Percentiles rank a stretch among this genome's conserved stretches.
These are phyloP conservation scores for Gryganskiella cystojenkinii DNA, from an alignment of 192 early-diverging fungal genomes.

Conservation along the genomic window DNA sequence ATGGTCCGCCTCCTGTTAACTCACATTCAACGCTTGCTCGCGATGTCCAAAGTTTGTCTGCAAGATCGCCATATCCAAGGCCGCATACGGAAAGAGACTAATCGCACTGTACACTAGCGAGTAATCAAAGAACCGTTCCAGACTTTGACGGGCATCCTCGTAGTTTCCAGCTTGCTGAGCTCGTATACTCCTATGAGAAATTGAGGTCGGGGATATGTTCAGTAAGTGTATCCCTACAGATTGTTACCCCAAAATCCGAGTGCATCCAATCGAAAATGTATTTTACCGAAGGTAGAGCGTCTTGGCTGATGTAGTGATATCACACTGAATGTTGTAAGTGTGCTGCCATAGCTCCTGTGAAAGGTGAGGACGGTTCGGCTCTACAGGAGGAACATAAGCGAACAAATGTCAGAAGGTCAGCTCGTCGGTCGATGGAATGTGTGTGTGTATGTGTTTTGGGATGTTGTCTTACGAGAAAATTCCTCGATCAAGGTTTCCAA, in stretches of 20 bases:
- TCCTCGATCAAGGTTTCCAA: neutral
- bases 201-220: too few species aligned
- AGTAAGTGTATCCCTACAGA: too few species aligned
- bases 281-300: too few species aligned
- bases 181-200: slow-evolving; percentile 50
- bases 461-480: slow-evolving; percentile 11
- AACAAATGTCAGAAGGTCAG: too few species aligned
- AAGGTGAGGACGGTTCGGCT: too few species aligned
- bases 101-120: slow-evolving; percentile 37
- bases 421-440: too few species aligned
- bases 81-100: slow-evolving; percentile 55
- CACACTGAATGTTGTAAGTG: too few species aligned
- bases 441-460: slow-evolving; percentile 13
- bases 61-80: slow-evolving; percentile 56
- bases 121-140: slow-evolving; percentile 57
- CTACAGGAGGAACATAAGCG: slow-evolving; percentile 7
- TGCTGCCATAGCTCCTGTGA: too few species aligned
- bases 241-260: neutral
- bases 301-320: too few species aligned
- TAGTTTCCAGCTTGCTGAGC: slow-evolving; percentile 52
- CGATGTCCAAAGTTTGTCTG: slow-evolving; percentile 56
- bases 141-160: slow-evolving; percentile 51
- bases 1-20: neutral
- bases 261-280: neutral
- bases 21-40: slow-evolving; percentile 54